Conservation (phyloP, 2,329 filamentous ascomycete genomes). For the Trichophyton simii region DNA sequence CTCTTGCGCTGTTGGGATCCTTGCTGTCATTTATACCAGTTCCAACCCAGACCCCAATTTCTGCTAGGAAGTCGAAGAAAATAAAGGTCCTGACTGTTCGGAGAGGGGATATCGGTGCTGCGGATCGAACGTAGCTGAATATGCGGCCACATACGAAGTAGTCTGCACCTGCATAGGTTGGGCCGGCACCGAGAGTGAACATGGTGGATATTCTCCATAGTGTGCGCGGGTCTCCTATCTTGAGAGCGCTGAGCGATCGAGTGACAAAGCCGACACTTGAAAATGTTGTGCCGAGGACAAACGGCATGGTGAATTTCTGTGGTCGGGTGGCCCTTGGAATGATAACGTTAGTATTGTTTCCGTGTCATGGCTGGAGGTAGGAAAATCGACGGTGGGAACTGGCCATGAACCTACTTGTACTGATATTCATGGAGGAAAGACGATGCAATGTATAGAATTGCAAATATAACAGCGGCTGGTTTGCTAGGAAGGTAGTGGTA, state of each 20-base stretch:
- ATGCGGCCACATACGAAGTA: conserved; percentile 10
- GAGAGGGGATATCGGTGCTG: conserved; percentile 9
- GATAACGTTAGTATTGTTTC: background rate
- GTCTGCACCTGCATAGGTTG: conserved; percentile 11
- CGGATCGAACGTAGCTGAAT: conserved; percentile 9
- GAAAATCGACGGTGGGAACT: no score
- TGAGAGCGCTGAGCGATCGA: conserved; percentile 4
- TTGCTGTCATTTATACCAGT: background rate
- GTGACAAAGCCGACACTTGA: conserved; percentile 7
- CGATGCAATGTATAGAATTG: conserved; percentile 2
- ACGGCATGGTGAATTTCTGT: conserved; percentile 10
- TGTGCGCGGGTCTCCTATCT: background rate
- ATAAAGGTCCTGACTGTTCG: conserved; percentile 8
- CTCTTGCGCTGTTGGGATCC: background rate
- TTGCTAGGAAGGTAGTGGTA: conserved; percentile 4
- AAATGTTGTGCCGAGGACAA: conserved; percentile 7
- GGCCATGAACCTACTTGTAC: background rate
- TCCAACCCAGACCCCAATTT: conserved; percentile 9
- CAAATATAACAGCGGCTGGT: conserved; percentile 1
- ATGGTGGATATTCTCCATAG: conserved; percentile 4
- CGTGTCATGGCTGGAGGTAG: background rate
- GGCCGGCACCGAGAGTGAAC: conserved; percentile 10
- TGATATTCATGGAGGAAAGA: conserved; percentile 1
- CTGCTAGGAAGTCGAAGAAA: conserved; percentile 10
- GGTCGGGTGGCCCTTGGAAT: background rate